Evolutionary conservation across 225 moss, liverwort and hornwort species (phyloP), one percentile per base, ranked within the genome.

Genomic region (Anthoceros angustus): DNA sequence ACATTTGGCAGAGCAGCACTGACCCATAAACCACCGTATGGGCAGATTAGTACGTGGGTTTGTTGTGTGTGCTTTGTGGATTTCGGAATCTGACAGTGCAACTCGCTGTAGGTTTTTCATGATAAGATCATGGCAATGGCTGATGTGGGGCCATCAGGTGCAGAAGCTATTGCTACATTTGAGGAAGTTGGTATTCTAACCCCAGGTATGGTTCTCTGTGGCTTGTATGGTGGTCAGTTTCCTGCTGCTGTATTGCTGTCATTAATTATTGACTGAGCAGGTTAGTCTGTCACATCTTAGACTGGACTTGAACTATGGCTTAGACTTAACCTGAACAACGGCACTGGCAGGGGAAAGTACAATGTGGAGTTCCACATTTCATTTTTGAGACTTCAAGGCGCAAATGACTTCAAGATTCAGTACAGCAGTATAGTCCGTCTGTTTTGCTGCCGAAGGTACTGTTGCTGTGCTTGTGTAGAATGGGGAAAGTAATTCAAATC

Each of bases 381-480:
- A 21, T 98, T 98, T 43, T 48, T 98, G 69, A 83, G 98, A 10
- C 76, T 98, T 42, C 98, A 92, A 72, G 98, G 98, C 68, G 98
- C 98, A 0, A 98, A 98, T 71, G 98, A 98, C 64, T 98, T 98
- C 69, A 98, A 98, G 74, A 98, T 98, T 39, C 98, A 98, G 62
- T 92, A 92, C 43, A 92, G 83, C 65, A 92, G 92, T 77, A 89
- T 95, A 62, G 91, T 95, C 4, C 95, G 91, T 62, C 88, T 95
- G 6, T 95, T 95, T 80, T 95, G 60, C 71, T 95, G 40, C 95
- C 95, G 1, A 95, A 91, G 78, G 84, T 84, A 42, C 23, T 41
- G 8, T 32, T 32, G 32, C 4, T 32, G 32, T 32, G 32, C 32
- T 32, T 1, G 32, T 32, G 32, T 32, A 32, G 32, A 32, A 32